Conservation (phyloP, 495 filamentous ascomycete genomes). For the Podospora tetraspora region DNA sequence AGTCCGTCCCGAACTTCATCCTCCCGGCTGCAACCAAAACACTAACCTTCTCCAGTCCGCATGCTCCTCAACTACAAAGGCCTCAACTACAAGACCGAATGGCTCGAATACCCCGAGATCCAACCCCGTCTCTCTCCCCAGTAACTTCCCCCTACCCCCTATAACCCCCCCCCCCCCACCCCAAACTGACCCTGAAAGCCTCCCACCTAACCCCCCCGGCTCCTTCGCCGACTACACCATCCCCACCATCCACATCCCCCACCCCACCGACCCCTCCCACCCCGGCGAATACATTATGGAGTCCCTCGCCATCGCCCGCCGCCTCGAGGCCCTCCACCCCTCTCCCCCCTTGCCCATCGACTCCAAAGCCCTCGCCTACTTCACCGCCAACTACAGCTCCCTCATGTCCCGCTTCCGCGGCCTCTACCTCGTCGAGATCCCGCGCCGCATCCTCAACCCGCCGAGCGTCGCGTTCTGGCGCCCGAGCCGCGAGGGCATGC, state of each 20-base stretch:
- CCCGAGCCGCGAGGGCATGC: conserved; percentile 30
- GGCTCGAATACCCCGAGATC: conserved; percentile 61
- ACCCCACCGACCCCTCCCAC: conserved; percentile 28
- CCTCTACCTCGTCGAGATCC: conserved; percentile 34
- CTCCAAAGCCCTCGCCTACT: conserved; percentile 34
- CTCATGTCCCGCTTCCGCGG: conserved; percentile 20
- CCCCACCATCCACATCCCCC: conserved; percentile 48
- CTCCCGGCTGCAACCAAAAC: not conserved
- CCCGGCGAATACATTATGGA: conserved; percentile 48
- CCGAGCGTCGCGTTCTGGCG: conserved; percentile 43
- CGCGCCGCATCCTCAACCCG: conserved; percentile 35
- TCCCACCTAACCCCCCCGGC: conserved; percentile 30
- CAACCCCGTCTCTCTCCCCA: conserved; percentile 28
- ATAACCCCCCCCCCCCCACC: not conserved
- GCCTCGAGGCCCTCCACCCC: conserved; percentile 50
- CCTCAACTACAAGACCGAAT: conserved; percentile 59
- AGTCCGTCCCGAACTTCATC: not conserved
- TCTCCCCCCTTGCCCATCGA: conserved; percentile 49
- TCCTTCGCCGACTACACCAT: conserved; percentile 41
- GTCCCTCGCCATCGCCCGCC: conserved; percentile 45
- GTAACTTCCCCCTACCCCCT: conserved; percentile 26
- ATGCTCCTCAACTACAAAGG: conserved; percentile 15
- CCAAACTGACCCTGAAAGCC: not conserved
- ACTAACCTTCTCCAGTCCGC: not conserved
- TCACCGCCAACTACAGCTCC: conserved; percentile 22